Evolutionary conservation across 2,329 filamentous ascomycete species (phyloP), one percentile per base, ranked within the genome.

Genomic region (Arthrobotrys iridis): DNA sequence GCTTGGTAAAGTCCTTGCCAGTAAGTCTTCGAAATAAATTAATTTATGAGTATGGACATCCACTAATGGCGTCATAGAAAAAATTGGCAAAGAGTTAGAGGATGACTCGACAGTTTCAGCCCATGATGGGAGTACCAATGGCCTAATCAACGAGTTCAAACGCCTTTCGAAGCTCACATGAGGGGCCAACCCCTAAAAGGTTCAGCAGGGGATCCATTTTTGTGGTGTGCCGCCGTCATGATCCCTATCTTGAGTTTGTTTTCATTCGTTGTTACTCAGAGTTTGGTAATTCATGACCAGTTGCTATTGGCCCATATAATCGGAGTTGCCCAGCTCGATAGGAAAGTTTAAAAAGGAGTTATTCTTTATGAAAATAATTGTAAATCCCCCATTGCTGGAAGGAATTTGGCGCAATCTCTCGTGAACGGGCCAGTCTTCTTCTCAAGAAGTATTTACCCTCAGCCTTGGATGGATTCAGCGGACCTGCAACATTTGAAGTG

Each of bases 1-100:
- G 87, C 86, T 99, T 77, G 95, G 95, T 83, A 99, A 99, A 90
- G 89, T 91, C 41, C 86, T 99, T 78, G 95, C 95, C 77, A 98
- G 94, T 89, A 93, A 93, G 79, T 76, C 30, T 33, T n/a, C 13
- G 5, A 15, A 92, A 80, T 83, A 84, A 67, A 10, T 15, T 10
- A n/a, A 11, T 22, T 30, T 37, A 7, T 43, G 8, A 37, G 11
- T 5, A 7, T 55, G 30, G 2, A 20, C 15, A n/a, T n/a, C 15
- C 4, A 20, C 50, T 55, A 15, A 55, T 8, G 7, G 15, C 11
- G 46, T 15, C 15, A 46, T 71, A 82, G 80, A 87, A 84, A 86
- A 86, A 81, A 87, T 80, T 62, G 79, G 77, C 83, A 83, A 84
- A 81, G 95, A 99, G 86, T 87, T 99, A 72, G 76, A 77, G 13